Evolutionary conservation across 2,329 filamentous ascomycete genomes (phyloP).

Genomic region (Blastomyces silverae): DNA sequence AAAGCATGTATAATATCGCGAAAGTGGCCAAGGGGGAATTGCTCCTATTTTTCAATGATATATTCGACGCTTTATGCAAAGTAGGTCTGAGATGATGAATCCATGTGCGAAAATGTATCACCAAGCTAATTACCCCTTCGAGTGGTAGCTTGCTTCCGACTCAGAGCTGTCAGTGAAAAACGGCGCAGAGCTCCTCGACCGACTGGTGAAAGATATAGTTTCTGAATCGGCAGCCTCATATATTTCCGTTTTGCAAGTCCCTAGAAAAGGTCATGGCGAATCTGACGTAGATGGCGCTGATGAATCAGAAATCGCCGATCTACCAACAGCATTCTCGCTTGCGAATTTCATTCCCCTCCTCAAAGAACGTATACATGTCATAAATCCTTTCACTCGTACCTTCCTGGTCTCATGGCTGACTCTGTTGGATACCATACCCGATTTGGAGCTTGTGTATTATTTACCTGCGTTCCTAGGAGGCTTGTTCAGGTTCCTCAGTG

Average conservation of each 20-base stretch:
- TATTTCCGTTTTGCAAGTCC: conserved; percentile 72
- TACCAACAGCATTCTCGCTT: conserved; percentile 86
- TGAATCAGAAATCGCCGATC: conserved; percentile 40
- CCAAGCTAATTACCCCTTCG: conserved; percentile 2
- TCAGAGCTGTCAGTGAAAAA: conserved; percentile 97
- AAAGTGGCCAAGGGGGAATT: conserved; percentile 99
- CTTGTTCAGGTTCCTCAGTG: conserved; percentile 83
- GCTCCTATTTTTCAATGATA: conserved; percentile 93
- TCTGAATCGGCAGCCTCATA: conserved; percentile 93
- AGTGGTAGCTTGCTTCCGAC: conserved; percentile 74
- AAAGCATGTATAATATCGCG: conserved; percentile 99
- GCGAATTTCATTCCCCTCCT: conserved; percentile 85
- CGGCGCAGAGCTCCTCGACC: conserved; percentile 88
- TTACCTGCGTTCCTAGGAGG: conserved; percentile 87
- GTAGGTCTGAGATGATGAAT: conserved; percentile 43
- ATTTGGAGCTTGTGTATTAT: conserved; percentile 87
- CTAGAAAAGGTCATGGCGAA: conserved; percentile 40
- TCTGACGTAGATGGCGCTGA: conserved; percentile 37
- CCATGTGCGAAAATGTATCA: background rate
- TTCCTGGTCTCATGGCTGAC: conserved; percentile 97
- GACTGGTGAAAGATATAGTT: conserved; percentile 92
- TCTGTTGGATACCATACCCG: conserved; percentile 89
- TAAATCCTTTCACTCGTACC: conserved; percentile 89
- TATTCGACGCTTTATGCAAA: conserved; percentile 96
- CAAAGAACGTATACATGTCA: conserved; percentile 86